Conservation (phyloP, 225 moss, liverwort and hornwort genomes). For the Takakia lepidozioides region DNA sequence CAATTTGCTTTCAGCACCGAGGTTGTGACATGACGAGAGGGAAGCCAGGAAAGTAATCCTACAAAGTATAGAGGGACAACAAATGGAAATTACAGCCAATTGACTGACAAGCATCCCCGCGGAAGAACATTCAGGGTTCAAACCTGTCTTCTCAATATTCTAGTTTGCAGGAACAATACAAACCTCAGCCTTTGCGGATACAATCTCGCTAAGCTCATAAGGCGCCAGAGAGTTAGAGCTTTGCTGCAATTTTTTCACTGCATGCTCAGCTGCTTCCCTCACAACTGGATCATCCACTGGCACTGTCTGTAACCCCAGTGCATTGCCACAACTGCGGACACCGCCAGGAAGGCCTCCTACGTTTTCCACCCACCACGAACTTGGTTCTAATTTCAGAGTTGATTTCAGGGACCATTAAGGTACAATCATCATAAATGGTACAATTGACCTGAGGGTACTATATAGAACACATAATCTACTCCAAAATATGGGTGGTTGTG, state of each 20-base stretch:
- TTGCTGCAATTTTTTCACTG: constrained; percentile 30
- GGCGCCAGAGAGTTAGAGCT: constrained; percentile 47
- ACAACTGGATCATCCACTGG: constrained; percentile 49
- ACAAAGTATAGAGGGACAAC: too few species aligned
- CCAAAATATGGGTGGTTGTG: neutral
- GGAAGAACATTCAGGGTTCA: neutral
- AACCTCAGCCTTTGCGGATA: constrained; percentile 71
- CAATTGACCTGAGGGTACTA: neutral
- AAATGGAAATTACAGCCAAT: too few species aligned
- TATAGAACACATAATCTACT: neutral
- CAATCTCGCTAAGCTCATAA: constrained; percentile 52
- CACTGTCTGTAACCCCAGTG: constrained; percentile 27
- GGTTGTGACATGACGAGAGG: neutral
- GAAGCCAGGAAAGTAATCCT: too few species aligned
- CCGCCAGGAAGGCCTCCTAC: constrained; percentile 31
- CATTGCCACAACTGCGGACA: constrained; percentile 12
- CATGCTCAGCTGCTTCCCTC: constrained; percentile 54
- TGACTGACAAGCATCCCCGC: too few species aligned
- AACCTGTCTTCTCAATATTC: neutral
- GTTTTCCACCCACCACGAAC: constrained; percentile 10
- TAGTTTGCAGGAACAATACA: constrained; percentile 6
- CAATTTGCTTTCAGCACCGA: neutral
- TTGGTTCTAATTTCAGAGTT: neutral
- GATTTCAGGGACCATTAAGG: neutral
- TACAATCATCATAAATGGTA: neutral